phyloP scores from a whole-genome alignment of 306 rosid species.

The Quercus agrifolia region DNA sequence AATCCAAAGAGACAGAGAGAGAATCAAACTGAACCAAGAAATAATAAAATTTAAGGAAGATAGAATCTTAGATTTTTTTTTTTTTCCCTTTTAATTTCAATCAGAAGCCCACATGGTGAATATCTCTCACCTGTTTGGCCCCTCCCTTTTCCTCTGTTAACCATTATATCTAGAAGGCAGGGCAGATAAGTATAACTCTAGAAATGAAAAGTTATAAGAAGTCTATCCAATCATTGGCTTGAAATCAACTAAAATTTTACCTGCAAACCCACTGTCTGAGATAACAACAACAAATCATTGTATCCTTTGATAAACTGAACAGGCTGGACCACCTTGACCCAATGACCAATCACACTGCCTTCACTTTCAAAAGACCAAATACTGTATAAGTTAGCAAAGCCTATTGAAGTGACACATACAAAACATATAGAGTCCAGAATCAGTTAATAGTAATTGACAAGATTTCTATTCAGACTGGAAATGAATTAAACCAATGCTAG shows the following conservation, averaged over 20 bases:
- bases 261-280: constrained; percentile 93
- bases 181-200: not conserved
- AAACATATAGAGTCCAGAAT: not conserved
- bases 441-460: not conserved
- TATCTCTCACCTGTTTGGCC: too few relatives aligned
- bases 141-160: not conserved
- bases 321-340: constrained; percentile 77
- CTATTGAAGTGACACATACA: not conserved
- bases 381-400: constrained; percentile 10
- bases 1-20: not conserved
- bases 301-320: constrained; percentile 70
- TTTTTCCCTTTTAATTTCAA: not conserved
- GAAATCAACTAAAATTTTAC: constrained; percentile 40
- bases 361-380: constrained; percentile 32
- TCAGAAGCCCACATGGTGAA: not conserved
- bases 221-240: not conserved
- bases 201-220: not conserved
- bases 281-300: constrained; percentile 64
- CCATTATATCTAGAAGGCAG: not conserved
- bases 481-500: not conserved
- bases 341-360: constrained; percentile 73
- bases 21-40: not conserved
- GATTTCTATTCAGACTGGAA: not conserved
- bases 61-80: not conserved
- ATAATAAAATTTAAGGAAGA: not conserved